phyloP scores from a whole-genome alignment of 495 filamentous ascomycete genomes.

The Cercophora sp. region DNA sequence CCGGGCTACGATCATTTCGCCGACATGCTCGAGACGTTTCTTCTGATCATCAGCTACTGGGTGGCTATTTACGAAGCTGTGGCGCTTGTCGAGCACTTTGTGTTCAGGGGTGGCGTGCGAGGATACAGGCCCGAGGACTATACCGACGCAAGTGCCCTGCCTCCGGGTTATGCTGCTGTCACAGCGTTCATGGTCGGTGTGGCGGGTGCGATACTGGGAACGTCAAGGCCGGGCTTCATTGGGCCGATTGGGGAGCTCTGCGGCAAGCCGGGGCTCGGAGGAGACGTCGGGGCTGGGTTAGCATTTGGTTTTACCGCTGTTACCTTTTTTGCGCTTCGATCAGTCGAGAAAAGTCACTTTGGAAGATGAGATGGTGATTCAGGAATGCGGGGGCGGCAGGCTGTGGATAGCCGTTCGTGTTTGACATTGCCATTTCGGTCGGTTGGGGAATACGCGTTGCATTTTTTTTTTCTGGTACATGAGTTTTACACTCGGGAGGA shows the following conservation, averaged over 20 bases:
- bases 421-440: too few species aligned
- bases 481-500: too few species aligned
- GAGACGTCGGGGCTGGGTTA: constrained; percentile 74
- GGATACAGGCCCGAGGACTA: constrained; percentile 64
- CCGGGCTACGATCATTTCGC: constrained; percentile 75
- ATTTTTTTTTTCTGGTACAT: too few species aligned
- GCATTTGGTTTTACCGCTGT: constrained; percentile 53
- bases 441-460: too few species aligned
- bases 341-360: constrained; percentile 54
- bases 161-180: constrained; percentile 66
- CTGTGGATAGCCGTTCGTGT: too few species aligned
- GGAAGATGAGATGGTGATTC: too few species aligned
- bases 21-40: constrained; percentile 69
- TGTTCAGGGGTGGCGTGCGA: constrained; percentile 63
- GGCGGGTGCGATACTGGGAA: constrained; percentile 69
- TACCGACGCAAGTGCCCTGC: constrained; percentile 55
- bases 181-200: constrained; percentile 65
- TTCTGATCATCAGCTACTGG: constrained; percentile 81
- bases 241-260: constrained; percentile 67
- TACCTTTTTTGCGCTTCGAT: constrained; percentile 45
- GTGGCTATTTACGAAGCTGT: constrained; percentile 77
- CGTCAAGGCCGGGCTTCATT: constrained; percentile 72
- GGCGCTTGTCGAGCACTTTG: constrained; percentile 67
- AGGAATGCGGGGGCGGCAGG: too few species aligned
- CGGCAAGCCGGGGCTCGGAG: constrained; percentile 59